Evolutionary conservation across 139 green algal genomes (phyloP), one percentile per base, ranked within the genome.

Genomic region (Tetradesmus obliquus): DNA sequence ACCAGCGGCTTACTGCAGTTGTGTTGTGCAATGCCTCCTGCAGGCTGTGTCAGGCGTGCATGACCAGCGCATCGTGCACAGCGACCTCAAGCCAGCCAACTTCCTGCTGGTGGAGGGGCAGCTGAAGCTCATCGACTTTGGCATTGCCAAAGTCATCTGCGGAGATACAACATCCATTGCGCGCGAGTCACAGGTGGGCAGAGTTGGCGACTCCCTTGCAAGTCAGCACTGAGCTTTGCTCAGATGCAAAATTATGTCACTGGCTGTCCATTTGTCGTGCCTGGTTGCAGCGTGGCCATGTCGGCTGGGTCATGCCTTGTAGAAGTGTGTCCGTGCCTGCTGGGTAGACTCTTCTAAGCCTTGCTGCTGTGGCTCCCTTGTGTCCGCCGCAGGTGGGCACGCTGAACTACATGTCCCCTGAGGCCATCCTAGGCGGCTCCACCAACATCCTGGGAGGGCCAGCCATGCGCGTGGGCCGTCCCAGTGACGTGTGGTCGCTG

Each of bases 71-170:
- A 99, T 99, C 82, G 98, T 99, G 86, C 98, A 99, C 94, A 96
- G 94, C 8, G 98, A 99, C 93, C 95, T 99, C 9, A 99, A 99
- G 95, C 98, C 98, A 0, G 98, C 95, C 88, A 97, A 99, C 95
- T 99, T 99, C 93, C 92, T 99, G 83, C 93, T 99, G 92, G 98
- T 99, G 71, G 96, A 98, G 95, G 98, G 98, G 15, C 95, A 97
- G 93, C 97, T 99, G 19, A 99, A 99, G 96, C 97, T 99, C 6
- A 99, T 99, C 79, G 98, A 99, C 93, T 99, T 99, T 95, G 98
- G 98, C 91, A 99, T 99, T 91, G 98, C 98, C 82, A 99, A 99
- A 93, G 94, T 96, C 79, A 99, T 99, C 82, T 92, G 96, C 79
- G 94, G 94, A 7, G 96, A 99, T 95, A 99, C 97, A 60, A 99